Conservation (phyloP, 768 basidiomycete genomes). For the Kwoniella bestiolae region DNA sequence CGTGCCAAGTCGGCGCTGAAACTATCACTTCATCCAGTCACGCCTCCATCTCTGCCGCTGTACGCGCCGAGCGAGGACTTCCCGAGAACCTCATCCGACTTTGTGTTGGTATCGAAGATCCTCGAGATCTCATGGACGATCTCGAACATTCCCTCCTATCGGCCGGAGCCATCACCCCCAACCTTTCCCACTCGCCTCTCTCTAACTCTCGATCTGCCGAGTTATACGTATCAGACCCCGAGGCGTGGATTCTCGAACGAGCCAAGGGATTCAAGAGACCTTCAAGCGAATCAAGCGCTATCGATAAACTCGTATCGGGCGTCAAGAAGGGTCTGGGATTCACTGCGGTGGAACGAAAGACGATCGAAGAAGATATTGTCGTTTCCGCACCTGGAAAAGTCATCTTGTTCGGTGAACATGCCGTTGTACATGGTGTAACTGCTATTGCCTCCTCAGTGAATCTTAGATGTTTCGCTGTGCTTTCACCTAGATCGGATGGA, state of each 20-base stretch:
- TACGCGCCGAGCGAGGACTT: slow-evolving; percentile 91
- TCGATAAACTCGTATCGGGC: slow-evolving; percentile 45
- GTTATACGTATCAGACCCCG: slow-evolving; percentile 40
- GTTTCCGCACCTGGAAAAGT: slow-evolving; percentile 97
- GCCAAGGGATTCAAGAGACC: slow-evolving; percentile 52
- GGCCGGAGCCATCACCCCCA: slow-evolving; percentile 75
- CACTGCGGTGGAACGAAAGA: slow-evolving; percentile 24
- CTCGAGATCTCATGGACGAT: slow-evolving; percentile 89
- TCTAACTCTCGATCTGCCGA: slow-evolving; percentile 30
- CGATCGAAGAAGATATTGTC: slow-evolving; percentile 59
- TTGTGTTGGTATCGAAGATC: slow-evolving; percentile 97
- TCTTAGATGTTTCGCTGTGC: slow-evolving; percentile 88
- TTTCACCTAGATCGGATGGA: slow-evolving; percentile 73
- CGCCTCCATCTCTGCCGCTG: slow-evolving; percentile 93
- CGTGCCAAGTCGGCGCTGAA: no score
- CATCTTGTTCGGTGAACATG: slow-evolving; percentile 97
- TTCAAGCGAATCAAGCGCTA: slow-evolving; percentile 15
- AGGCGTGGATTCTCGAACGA: slow-evolving; percentile 52
- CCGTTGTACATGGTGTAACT: slow-evolving; percentile 95
- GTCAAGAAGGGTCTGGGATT: slow-evolving; percentile 44
- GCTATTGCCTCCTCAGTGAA: slow-evolving; percentile 94
- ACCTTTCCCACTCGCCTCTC: slow-evolving; percentile 37
- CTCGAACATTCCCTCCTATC: slow-evolving; percentile 89
- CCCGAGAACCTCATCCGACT: slow-evolving; percentile 98
- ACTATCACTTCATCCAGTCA: slow-evolving; percentile 66